A percentile compares a stretch with the other conserved stretches of the same genome.
Evolutionary conservation across 768 basidiomycete genomes (phyloP).

Genomic region (Boletus vinaceobasis): DNA sequence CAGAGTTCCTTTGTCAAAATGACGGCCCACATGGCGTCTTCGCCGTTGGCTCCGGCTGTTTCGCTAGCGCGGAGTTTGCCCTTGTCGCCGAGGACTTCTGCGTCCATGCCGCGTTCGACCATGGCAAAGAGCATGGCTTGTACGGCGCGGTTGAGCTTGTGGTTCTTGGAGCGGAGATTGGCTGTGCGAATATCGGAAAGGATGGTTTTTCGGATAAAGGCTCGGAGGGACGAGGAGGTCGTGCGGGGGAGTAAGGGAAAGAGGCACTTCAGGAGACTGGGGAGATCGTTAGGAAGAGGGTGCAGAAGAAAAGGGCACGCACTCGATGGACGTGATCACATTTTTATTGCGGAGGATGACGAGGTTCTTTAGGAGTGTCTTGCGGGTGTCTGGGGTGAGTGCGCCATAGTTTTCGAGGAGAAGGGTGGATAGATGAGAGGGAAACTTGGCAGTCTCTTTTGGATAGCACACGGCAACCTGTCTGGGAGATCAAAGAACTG

Average conservation of each 20-base stretch:
- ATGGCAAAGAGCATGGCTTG: conserved; percentile 95
- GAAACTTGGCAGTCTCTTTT: conserved; percentile 82
- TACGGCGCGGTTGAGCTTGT: conserved; percentile 93
- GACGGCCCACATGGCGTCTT: conserved; percentile 98
- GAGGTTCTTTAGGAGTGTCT: conserved; percentile 82
- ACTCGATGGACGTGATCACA: conserved; percentile 92
- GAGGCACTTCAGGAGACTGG: conserved; percentile 82
- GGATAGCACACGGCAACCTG: conserved; percentile 74
- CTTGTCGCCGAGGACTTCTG: conserved; percentile 78
- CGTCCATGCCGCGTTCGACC: conserved; percentile 90
- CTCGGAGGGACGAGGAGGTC: conserved; percentile 76
- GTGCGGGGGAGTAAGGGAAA: conserved; percentile 96
- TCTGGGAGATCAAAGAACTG: neutral
- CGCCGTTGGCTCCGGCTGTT: conserved; percentile 46
- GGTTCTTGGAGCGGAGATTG: conserved; percentile 84
- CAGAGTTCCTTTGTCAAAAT: conserved; percentile 91
- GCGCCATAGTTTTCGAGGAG: conserved; percentile 76
- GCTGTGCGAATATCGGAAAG: conserved; percentile 90
- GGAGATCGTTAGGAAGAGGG: conserved; percentile 1
- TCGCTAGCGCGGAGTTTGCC: conserved; percentile 58
- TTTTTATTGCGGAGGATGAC: conserved; percentile 93
- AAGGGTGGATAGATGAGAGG: conserved; percentile 71
- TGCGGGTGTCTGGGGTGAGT: conserved; percentile 77
- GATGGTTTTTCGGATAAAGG: conserved; percentile 90
- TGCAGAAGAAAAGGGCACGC: conserved; percentile 27